These are phyloP conservation scores for Hyaloscypha hepaticicola DNA, from an alignment of 495 filamentous ascomycete genomes.

Conservation along the genomic window DNA sequence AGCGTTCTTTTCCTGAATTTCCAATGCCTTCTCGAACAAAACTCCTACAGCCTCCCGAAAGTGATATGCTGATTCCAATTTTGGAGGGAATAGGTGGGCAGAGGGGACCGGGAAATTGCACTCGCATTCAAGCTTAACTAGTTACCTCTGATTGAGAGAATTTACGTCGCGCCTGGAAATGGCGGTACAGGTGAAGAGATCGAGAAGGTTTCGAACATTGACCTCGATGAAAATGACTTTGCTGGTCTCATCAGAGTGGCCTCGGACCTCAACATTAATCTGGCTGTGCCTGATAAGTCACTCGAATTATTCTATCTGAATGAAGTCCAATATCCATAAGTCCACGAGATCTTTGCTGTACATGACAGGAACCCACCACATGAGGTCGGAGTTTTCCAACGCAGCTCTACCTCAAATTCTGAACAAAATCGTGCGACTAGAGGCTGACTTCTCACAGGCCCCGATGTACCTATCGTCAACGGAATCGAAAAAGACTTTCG, in stretches of 20 bases:
- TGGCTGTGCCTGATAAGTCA: conserved; percentile 69
- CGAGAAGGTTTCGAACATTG: conserved; percentile 69
- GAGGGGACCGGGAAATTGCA: conserved; percentile 89
- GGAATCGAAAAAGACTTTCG: conserved; percentile 83
- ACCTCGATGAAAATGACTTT: conserved; percentile 70
- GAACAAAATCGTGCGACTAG: no score
- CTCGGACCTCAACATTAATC: conserved; percentile 66
- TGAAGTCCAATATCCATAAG: no score
- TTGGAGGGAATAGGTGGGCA: no score
- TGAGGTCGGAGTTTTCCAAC: no score
- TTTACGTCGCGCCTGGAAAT: conserved; percentile 74
- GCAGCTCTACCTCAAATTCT: no score
- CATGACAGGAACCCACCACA: no score
- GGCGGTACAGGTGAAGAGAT: conserved; percentile 74
- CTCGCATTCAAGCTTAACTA: conserved; percentile 90
- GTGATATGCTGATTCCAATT: no score
- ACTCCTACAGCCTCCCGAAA: no score
- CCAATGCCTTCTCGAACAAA: no score
- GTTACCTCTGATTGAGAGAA: conserved; percentile 61
- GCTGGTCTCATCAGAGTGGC: conserved; percentile 69
- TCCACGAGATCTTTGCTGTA: no score
- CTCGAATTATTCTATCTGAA: no score
- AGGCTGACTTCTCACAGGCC: conserved; percentile 33
- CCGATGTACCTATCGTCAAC: conserved; percentile 91
- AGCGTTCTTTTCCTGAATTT: no score